Evolutionary conservation across 2,329 filamentous ascomycete species (phyloP), one percentile per base, ranked within the genome.

Genomic region (Phyllosticta citrichinensis): DNA sequence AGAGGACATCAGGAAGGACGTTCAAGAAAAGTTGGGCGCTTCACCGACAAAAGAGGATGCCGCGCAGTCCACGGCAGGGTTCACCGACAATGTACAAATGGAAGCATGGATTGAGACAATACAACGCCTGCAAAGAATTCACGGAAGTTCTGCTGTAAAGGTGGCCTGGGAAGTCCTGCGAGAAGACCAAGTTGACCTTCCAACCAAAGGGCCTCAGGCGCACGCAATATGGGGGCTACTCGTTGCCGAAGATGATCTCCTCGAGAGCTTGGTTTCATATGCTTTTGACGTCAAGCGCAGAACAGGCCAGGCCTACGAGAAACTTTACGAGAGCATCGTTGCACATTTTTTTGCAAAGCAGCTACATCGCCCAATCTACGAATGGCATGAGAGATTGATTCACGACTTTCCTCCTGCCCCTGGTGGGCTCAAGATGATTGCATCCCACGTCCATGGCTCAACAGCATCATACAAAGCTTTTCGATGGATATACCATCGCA

Each of bases 191-290:
- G 66, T 79, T 24, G 65, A 70, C 22, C 63, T 82, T 11, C 79
- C 79, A 14, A 71, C 66, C 2, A 63, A 65, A 12, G 74, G 75
- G 19, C 58, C 63, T n/a, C 65, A 75, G 4, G 76, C 78, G 19
- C 68, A 74, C 9, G 68, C 68, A 12, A 63, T 83, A 6, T 82
- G 80, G 80, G 67, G 68, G 0, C 74, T 71, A 0, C 76, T 82
- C 55, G 64, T 81, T 54, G 70, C 72, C 57, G 62, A 76, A 40
- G 61, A 65, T 9, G 51, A 66, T 6, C 64, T 79, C 2, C 65
- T 79, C 2, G 47, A 69, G 5, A 66, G 72, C 11, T 64, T 80
- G 10, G 67, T 76, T 12, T 63, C 69, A 0, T 75, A 81, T 65
- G 77, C 75, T 8, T 65, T 74, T 30, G 65, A 74, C 2, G 61